Conservation (phyloP, 495 filamentous ascomycete species). For the Echria macrotheca region DNA sequence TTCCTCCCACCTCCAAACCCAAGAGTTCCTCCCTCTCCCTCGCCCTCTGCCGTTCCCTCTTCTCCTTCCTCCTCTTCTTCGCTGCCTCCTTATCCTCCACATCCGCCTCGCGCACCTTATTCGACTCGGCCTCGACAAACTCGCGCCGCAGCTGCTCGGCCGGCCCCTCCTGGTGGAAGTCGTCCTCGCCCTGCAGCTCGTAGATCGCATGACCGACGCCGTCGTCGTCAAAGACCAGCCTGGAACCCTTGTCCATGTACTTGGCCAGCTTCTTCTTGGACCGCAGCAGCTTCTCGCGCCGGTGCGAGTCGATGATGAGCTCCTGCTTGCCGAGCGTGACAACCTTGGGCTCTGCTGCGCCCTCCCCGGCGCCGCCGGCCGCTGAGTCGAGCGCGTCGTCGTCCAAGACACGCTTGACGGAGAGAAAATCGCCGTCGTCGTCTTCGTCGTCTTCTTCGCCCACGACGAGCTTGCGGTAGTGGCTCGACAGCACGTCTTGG, state of each 20-base stretch:
- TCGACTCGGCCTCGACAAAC: constrained; percentile 69
- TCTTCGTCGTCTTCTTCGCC: constrained; percentile 58
- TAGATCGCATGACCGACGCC: constrained; percentile 78
- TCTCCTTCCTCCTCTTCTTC: constrained; percentile 76
- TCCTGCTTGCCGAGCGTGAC: constrained; percentile 52
- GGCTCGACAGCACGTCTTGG: constrained; percentile 86
- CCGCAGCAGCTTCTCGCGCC: constrained; percentile 83
- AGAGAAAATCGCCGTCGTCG: constrained; percentile 75
- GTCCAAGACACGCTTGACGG: constrained; percentile 75
- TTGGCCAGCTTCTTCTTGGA: constrained; percentile 92
- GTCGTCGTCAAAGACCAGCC: constrained; percentile 88
- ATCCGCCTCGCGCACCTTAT: constrained; percentile 72
- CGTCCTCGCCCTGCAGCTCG: constrained; percentile 76
- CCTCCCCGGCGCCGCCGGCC: constrained; percentile 24
- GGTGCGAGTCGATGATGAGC: constrained; percentile 83
- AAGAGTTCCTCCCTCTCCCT: constrained; percentile 55
- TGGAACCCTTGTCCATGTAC: constrained; percentile 75
- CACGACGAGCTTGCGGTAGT: constrained; percentile 81
- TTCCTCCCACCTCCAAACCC: too few species aligned
- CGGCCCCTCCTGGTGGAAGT: constrained; percentile 67
- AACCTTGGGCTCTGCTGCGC: constrained; percentile 40
- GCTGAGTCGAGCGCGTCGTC: constrained; percentile 43
- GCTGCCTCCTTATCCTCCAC: constrained; percentile 71
- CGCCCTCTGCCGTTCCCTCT: constrained; percentile 78
- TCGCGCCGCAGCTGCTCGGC: constrained; percentile 66